Conservation (phyloP, 106 monocot genomes). For the Dactylorhiza incarnata region DNA sequence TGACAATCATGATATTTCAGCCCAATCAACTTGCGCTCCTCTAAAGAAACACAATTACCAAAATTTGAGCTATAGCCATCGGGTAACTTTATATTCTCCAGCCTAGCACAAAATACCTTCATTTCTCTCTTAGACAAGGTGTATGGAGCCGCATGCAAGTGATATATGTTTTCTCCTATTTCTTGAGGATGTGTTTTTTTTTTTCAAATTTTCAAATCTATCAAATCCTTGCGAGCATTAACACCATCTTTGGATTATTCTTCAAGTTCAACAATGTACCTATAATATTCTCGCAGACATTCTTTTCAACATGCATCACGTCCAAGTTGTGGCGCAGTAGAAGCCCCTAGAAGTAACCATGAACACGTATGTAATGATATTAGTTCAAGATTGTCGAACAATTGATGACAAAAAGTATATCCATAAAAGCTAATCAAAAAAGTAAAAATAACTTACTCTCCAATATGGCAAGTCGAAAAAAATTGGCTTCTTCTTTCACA, state of each 20-base stretch:
- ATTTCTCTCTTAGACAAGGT: background rate
- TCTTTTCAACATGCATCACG: no score
- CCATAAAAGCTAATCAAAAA: no score
- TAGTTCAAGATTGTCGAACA: background rate
- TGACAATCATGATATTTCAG: background rate
- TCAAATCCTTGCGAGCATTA: background rate
- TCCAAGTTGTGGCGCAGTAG: no score
- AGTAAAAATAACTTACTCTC: background rate
- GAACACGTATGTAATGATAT: background rate
- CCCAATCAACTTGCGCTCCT: background rate
- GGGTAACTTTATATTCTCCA: background rate
- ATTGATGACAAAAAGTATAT: background rate
- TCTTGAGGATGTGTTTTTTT: background rate
- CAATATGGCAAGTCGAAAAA: background rate
- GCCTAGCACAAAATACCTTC: background rate
- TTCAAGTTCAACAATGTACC: background rate
- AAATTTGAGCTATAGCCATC: background rate
- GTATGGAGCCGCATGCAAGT: background rate
- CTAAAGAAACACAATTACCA: background rate
- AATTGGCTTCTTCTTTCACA: constrained; percentile 2
- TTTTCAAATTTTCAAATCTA: background rate
- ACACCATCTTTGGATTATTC: background rate
- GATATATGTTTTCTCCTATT: background rate
- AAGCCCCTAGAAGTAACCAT: background rate
- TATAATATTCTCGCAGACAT: no score